Percentiles rank a stretch among this genome's conserved stretches.
phyloP scores from a whole-genome alignment of 805 yeast genomes.

The Candida ipomoeae region DNA sequence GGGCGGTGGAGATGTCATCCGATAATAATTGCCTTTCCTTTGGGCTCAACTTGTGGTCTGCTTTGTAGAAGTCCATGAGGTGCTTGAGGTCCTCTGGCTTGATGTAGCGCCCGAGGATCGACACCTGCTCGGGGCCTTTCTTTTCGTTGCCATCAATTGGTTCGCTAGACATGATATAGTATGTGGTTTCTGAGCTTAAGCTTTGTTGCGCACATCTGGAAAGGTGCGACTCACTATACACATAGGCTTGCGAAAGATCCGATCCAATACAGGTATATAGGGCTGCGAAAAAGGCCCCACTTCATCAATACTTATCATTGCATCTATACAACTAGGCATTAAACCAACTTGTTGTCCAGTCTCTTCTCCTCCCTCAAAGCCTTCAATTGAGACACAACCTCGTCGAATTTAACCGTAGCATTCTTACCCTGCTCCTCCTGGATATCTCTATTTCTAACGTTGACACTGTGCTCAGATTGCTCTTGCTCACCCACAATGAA shows the following conservation, averaged over 20 bases:
- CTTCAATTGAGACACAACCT: constrained; percentile 65
- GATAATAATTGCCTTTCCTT: constrained; percentile 42
- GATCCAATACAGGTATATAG: not conserved
- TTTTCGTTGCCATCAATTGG: not conserved
- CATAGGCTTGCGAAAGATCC: not conserved
- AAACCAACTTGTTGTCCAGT: constrained; percentile 50
- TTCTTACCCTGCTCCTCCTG: constrained; percentile 89
- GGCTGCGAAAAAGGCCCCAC: too few species aligned
- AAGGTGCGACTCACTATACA: not conserved
- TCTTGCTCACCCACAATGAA: constrained; percentile 97
- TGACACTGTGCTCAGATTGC: constrained; percentile 71
- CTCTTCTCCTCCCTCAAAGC: constrained; percentile 71
- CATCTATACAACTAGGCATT: constrained; percentile 6
- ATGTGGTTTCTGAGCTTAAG: not conserved
- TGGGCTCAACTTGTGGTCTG: constrained; percentile 40
- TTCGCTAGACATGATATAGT: not conserved
- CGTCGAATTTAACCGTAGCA: constrained; percentile 70
- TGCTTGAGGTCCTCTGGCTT: constrained; percentile 35
- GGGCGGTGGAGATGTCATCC: constrained; percentile 32
- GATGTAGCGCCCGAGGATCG: constrained; percentile 19
- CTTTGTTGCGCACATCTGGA: not conserved
- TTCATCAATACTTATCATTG: not conserved
- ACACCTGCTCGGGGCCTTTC: constrained; percentile 5
- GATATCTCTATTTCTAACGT: constrained; percentile 95
- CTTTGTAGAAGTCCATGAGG: constrained; percentile 44